Percentiles rank a stretch among this genome's conserved stretches.
Conservation (phyloP, 768 basidiomycete genomes). For the Phylloporus sp. region DNA sequence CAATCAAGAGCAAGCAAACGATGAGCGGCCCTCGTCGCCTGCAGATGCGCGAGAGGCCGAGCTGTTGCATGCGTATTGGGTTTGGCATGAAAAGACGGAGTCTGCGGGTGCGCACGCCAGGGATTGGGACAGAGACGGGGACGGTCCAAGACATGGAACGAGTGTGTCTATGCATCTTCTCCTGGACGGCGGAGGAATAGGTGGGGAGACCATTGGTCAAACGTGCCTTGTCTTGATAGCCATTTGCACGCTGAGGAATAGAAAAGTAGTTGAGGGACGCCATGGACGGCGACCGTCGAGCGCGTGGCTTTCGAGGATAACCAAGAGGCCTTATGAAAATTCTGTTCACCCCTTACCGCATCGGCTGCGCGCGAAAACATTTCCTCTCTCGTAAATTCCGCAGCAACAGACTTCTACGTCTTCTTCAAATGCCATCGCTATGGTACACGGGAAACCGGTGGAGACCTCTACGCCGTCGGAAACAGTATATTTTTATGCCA, state of each 20-base stretch:
- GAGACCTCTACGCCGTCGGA: constrained; percentile 6
- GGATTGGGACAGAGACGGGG: constrained; percentile 54
- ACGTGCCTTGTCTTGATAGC: constrained; percentile 40
- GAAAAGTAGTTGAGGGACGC: constrained; percentile 47
- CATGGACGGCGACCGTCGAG: constrained; percentile 29
- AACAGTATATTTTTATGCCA: constrained; percentile 1
- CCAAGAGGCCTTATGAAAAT: constrained; percentile 17
- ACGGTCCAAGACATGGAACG: constrained; percentile 52
- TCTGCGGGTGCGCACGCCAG: constrained; percentile 51
- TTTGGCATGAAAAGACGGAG: constrained; percentile 59
- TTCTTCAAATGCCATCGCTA: too few species aligned
- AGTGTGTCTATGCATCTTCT: constrained; percentile 54
- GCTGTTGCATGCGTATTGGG: constrained; percentile 53
- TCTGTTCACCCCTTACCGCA: neutral
- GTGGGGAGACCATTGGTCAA: constrained; percentile 41
- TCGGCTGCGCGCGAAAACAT: constrained; percentile 21
- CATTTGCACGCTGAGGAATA: constrained; percentile 41
- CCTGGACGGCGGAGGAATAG: constrained; percentile 56
- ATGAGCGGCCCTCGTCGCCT: constrained; percentile 52
- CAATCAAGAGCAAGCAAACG: constrained; percentile 43
- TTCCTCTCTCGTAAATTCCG: constrained; percentile 24
- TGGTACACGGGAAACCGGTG: constrained; percentile 2
- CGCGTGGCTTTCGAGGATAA: constrained; percentile 12
- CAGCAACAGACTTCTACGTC: constrained; percentile 19
- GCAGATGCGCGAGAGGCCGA: constrained; percentile 52